A percentile compares a stretch with the other conserved stretches of the same genome.
phyloP scores from a whole-genome alignment of 2,329 filamentous ascomycete genomes.

The Monosporascus ibericus region DNA sequence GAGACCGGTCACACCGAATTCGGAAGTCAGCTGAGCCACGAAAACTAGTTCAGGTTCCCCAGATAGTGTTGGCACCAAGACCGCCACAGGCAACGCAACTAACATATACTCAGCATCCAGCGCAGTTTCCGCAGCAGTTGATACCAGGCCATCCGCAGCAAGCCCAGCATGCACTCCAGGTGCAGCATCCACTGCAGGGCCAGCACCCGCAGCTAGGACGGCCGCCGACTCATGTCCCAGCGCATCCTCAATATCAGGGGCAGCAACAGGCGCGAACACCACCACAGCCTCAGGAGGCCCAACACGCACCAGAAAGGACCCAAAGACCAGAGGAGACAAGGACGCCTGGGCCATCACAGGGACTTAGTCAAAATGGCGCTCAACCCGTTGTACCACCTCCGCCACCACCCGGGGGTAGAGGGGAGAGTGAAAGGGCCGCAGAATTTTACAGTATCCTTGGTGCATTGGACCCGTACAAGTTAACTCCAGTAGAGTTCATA shows the following conservation, averaged over 20 bases:
- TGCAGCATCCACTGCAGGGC: neutral
- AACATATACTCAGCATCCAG: neutral
- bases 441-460: slow-evolving; percentile 10
- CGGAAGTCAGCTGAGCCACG: neutral
- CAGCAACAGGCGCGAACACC: neutral
- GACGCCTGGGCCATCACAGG: neutral
- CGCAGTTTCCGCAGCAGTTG: neutral
- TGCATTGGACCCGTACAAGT: slow-evolving; percentile 10
- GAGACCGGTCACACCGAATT: neutral
- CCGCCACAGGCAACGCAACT: neutral
- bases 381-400: neutral
- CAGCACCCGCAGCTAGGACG: neutral
- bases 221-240: neutral
- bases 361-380: neutral
- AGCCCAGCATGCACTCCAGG: neutral
- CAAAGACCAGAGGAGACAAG: neutral
- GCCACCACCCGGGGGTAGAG: neutral
- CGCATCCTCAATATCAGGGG: neutral
- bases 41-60: neutral
- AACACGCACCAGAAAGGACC: neutral
- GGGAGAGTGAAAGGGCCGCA: neutral
- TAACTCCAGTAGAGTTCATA: slow-evolving; percentile 14
- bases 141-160: neutral
- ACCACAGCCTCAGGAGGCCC: neutral
- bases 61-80: neutral